Evolutionary conservation across 2,329 filamentous ascomycete genomes (phyloP).

Genomic region (Colletotrichum acutatum): DNA sequence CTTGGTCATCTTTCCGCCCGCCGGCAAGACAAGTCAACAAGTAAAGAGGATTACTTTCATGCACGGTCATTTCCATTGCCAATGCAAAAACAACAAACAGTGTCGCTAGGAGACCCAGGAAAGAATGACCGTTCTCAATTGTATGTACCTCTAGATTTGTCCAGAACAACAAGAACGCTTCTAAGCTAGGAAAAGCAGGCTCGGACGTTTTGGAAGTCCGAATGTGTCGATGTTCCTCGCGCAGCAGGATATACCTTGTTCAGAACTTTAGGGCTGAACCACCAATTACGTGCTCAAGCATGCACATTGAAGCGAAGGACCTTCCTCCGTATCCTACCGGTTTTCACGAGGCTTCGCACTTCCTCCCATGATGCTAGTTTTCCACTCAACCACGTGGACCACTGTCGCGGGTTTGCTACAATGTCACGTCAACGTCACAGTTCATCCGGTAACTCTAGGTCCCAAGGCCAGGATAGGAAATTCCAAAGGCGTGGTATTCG

Average conservation of each 20-base stretch:
- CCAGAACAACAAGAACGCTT: background rate
- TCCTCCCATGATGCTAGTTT: background rate
- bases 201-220: background rate
- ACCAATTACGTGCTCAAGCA: background rate
- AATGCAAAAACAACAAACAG: background rate
- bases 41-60: background rate
- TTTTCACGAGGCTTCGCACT: background rate
- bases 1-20: background rate
- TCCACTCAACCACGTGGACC: background rate
- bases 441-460: background rate
- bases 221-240: background rate
- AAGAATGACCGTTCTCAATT: background rate
- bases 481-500: no score
- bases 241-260: background rate
- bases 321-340: background rate
- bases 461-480: background rate
- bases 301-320: background rate
- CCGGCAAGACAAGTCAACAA: background rate
- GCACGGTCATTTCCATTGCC: background rate
- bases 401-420: background rate
- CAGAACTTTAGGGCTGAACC: background rate
- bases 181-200: background rate
- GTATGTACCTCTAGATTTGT: background rate
- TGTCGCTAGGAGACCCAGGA: background rate
- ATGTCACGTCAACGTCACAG: background rate